These are phyloP conservation scores for Chlorella sp. DNA, from an alignment of 139 green algal genomes.

Conservation along the genomic window DNA sequence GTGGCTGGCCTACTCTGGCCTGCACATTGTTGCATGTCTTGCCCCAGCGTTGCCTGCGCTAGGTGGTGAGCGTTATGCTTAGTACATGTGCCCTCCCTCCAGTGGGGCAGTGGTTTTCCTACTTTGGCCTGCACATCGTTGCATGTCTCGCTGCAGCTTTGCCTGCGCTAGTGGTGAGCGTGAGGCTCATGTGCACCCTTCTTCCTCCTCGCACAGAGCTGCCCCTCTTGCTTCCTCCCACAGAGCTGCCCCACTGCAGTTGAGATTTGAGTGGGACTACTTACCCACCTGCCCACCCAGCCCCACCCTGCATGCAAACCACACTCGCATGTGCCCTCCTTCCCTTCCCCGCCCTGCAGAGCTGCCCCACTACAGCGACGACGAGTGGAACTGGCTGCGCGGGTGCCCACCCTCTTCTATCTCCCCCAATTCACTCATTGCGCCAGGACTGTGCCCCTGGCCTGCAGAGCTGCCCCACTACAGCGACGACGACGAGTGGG, in stretches of 20 bases:
- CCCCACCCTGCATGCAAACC: too few species aligned
- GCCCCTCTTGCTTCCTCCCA: background rate
- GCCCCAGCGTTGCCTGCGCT: background rate
- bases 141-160: too few species aligned
- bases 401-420: constrained; percentile 13
- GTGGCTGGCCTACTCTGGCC: background rate
- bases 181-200: too few species aligned
- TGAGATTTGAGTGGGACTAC: constrained; percentile 92
- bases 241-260: constrained; percentile 83
- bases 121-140: too few species aligned
- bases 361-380: constrained; percentile 82
- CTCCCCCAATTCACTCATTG: too few species aligned
- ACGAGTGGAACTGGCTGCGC: constrained; percentile 92
- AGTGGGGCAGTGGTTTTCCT: too few species aligned
- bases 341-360: constrained; percentile 7
- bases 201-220: too few species aligned
- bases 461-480: constrained; percentile 19
- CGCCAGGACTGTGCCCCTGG: too few species aligned
- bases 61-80: too few species aligned
- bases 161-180: too few species aligned
- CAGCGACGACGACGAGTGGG: background rate
- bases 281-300: constrained; percentile 55
- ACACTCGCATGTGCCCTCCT: background rate
- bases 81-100: too few species aligned
- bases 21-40: background rate